Evolutionary conservation across 2,329 filamentous ascomycete genomes (phyloP), one percentile per base, ranked within the genome.

Genomic region (Blastomyces percursus): DNA sequence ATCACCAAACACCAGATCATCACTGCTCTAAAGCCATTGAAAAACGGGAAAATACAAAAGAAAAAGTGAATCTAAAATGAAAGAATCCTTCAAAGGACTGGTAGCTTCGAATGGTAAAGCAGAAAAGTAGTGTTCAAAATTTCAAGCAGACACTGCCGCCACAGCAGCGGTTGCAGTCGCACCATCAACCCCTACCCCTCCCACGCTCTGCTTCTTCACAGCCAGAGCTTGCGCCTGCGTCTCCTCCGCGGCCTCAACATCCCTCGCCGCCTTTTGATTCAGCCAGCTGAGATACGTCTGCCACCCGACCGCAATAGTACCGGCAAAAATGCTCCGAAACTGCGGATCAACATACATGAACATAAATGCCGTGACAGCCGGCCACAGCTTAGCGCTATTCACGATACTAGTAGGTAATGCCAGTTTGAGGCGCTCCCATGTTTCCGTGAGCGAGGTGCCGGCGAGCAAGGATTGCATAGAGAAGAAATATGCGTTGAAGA

Each of bases 371-470:
- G 88, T 95, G 19, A 96, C 88, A 0, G 85, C 85, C 0, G 92
- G 93, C 92, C 92, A 96, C 30, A 96, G 75, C 77, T 95, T 96
- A 73, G 86, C 86, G 64, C 87, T 89, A 73, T 94, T 96, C 71
- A 85, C 73, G 71, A 90, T 84, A 71, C 87, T 91, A 30, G 82
- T 80, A 0, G 91, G 91, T 0, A 96, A 87, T 0, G 91, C 92
- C 63, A 85, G 80, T 67, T 82, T 82, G 64, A 96, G 81, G 60
- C 90, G 85, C 69, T 89, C 84, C 73, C 84, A 82, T 0, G 87
- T 83, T 62, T 90, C 87, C 7, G 77, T 71, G 1, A 86, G 71
- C 0, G 80, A 81, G 35, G 88, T 86, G 46, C 91, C 91, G 0
- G 85, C 82, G 1, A 95, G 79, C 3, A 91, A 77, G 0, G 89